Evolutionary conservation across 805 yeast species (phyloP).

Genomic region (Pichia heedii): DNA sequence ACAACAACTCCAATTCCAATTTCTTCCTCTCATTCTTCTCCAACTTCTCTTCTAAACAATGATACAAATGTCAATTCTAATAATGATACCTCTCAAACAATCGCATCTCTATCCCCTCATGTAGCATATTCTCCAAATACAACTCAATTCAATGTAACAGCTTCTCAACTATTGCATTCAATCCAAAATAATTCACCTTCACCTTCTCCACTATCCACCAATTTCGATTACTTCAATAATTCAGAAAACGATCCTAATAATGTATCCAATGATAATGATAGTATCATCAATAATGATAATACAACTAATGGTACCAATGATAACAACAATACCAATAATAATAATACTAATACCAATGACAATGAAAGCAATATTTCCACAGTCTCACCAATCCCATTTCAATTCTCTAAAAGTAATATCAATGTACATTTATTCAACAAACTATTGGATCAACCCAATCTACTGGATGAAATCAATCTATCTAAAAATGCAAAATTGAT

Average conservation of each 20-base stretch:
- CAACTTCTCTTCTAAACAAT: conserved; percentile 2
- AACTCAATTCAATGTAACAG: conserved; percentile 21
- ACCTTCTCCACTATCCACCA: conserved; percentile 4
- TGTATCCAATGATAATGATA: neutral
- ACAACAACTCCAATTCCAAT: conserved; percentile 1
- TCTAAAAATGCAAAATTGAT: conserved; percentile 28
- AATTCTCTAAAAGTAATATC: conserved; percentile 4
- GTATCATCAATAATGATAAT: too few relatives aligned
- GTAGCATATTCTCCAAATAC: conserved; percentile 17
- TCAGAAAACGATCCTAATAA: neutral
- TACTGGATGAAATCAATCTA: conserved; percentile 28
- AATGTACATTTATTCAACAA: conserved; percentile 23
- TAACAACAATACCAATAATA: neutral
- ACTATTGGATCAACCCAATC: conserved; percentile 28
- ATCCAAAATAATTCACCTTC: conserved; percentile 22
- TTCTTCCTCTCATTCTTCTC: neutral
- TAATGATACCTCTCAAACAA: conserved; percentile 3
- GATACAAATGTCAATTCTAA: neutral
- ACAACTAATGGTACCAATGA: neutral
- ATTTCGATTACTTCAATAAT: too few relatives aligned
- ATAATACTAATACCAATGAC: neutral
- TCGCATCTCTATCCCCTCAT: conserved; percentile 15
- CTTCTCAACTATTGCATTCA: conserved; percentile 27
- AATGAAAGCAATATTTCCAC: neutral
- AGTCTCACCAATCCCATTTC: neutral